These are phyloP conservation scores for Phytophthora pseudosyringae DNA, from an alignment of 352 stramenopile species.

Conservation along the genomic window DNA sequence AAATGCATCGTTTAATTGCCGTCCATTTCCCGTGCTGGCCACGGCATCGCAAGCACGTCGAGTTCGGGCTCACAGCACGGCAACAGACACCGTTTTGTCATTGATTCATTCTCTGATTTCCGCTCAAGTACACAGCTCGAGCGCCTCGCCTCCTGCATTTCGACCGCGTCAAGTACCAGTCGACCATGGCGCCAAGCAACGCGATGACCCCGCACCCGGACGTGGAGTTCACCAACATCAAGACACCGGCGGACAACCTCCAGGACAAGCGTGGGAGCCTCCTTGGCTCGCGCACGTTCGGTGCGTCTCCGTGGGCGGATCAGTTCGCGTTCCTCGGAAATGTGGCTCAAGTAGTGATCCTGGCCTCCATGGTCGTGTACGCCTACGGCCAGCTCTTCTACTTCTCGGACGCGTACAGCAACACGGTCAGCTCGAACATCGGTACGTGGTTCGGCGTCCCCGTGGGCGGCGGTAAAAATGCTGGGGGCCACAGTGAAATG, in stretches of 20 bases:
- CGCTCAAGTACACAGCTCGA: slow-evolving; percentile 13
- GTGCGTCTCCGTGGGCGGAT: background rate
- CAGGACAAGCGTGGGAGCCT: slow-evolving; percentile 17
- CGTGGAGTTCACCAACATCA: slow-evolving; percentile 23
- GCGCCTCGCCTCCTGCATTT: background rate
- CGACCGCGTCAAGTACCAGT: no score
- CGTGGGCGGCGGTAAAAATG: slow-evolving; percentile 8
- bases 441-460: slow-evolving; percentile 41
- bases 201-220: slow-evolving; percentile 22
- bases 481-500: slow-evolving; percentile 51
- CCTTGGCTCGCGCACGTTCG: slow-evolving; percentile 3
- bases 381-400: slow-evolving; percentile 39
- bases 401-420: slow-evolving; percentile 29
- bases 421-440: slow-evolving; percentile 20
- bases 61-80: no score
- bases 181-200: slow-evolving; percentile 22
- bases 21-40: no score
- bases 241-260: slow-evolving; percentile 25
- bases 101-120: slow-evolving; percentile 27
- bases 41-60: no score
- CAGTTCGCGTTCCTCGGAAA: background rate
- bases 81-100: background rate
- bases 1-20: background rate
- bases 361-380: slow-evolving; percentile 41
- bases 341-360: slow-evolving; percentile 31